Evolutionary conservation across 768 basidiomycete genomes (phyloP).

Genomic region (Tephrocybe rancida): DNA sequence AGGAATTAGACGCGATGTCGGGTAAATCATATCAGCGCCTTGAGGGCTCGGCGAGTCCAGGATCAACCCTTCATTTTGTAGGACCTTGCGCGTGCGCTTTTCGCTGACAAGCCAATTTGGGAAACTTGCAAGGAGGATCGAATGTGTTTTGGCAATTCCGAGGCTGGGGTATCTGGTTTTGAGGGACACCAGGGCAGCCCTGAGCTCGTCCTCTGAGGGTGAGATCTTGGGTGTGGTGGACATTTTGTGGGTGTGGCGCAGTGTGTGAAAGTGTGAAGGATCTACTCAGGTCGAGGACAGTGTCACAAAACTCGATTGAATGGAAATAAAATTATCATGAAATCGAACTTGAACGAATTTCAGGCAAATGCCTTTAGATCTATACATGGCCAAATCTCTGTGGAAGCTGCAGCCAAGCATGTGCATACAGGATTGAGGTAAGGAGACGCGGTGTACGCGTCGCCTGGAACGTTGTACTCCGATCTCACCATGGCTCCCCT

Average conservation of each 20-base stretch:
- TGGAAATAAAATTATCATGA: constrained; percentile 18
- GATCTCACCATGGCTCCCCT: constrained; percentile 59
- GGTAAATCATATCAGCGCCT: constrained; percentile 38
- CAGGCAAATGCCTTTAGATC: constrained; percentile 15
- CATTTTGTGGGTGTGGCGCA: constrained; percentile 8
- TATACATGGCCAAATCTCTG: constrained; percentile 11
- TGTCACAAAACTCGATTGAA: constrained; percentile 5
- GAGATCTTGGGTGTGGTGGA: constrained; percentile 23
- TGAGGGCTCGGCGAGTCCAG: constrained; percentile 22
- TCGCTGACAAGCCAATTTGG: constrained; percentile 83
- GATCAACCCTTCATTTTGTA: constrained; percentile 61
- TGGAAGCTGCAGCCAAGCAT: constrained; percentile 11
- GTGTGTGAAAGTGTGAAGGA: neutral
- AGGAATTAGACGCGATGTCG: constrained; percentile 64
- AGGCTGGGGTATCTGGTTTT: constrained; percentile 60
- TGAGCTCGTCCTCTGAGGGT: constrained; percentile 71
- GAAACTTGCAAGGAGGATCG: constrained; percentile 56
- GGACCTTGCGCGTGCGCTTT: constrained; percentile 74
- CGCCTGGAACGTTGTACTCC: constrained; percentile 11
- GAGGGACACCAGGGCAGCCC: constrained; percentile 52
- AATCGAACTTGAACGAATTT: constrained; percentile 2
- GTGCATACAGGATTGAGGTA: constrained; percentile 4
- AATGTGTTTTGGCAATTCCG: constrained; percentile 74
- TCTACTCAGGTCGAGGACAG: neutral
- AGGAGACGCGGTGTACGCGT: constrained; percentile 24